Evolutionary conservation across 2,329 filamentous ascomycete genomes (phyloP).

Genomic region (Botrytis byssoidea): DNA sequence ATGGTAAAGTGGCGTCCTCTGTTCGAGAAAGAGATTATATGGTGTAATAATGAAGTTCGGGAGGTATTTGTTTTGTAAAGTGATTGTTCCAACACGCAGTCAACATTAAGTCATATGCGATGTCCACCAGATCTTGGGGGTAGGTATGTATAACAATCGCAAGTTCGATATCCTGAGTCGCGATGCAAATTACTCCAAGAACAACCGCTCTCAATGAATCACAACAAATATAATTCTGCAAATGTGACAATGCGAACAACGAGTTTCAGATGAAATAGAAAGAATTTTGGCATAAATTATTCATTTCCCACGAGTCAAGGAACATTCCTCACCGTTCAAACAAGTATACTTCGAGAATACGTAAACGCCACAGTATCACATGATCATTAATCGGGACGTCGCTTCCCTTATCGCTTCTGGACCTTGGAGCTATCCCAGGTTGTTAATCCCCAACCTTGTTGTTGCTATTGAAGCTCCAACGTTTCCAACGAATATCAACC

Average conservation of each 20-base stretch:
- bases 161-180: constrained; percentile 18
- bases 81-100: constrained; percentile 17
- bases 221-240: constrained; percentile 1
- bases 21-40: constrained; percentile 16
- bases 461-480: constrained; percentile 24
- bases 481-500: constrained; percentile 24
- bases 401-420: constrained; percentile 33
- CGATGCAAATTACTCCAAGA: constrained; percentile 14
- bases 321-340: constrained; percentile 17
- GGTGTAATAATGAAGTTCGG: constrained; percentile 12
- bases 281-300: constrained; percentile 7
- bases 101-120: constrained; percentile 21
- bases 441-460: constrained; percentile 20
- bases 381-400: constrained; percentile 26
- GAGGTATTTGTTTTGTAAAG: constrained; percentile 7
- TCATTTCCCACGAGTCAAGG: constrained; percentile 5
- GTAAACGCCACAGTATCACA: constrained; percentile 25
- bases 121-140: constrained; percentile 15
- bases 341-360: not conserved
- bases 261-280: constrained; percentile 7
- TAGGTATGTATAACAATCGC: constrained; percentile 7
- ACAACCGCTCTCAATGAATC: constrained; percentile 2
- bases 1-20: constrained; percentile 21
- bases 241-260: not conserved
- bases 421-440: constrained; percentile 19